phyloP scores from a whole-genome alignment of 2,329 filamentous ascomycete species.

The Alternaria incomplexa region DNA sequence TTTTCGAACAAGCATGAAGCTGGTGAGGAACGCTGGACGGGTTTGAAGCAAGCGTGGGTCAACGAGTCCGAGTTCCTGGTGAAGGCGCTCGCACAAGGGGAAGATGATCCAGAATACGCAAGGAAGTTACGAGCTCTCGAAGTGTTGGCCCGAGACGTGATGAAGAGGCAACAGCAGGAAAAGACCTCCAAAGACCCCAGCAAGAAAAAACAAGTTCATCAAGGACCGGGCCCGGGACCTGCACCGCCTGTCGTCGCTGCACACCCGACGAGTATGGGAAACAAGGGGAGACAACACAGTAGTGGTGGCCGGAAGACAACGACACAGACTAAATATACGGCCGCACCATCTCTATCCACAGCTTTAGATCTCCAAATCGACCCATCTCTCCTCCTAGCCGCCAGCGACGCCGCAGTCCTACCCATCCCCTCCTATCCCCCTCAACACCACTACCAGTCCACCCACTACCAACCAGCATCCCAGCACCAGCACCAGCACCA shows the following conservation, averaged over 20 bases:
- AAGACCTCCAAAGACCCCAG: conserved; percentile 62
- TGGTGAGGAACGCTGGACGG: conserved; percentile 73
- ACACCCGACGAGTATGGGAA: conserved; percentile 21
- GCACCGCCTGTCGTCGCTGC: conserved; percentile 37
- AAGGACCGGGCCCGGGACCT: conserved; percentile 53
- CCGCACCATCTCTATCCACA: conserved; percentile 30
- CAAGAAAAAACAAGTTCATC: conserved; percentile 49
- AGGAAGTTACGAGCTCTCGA: conserved; percentile 71
- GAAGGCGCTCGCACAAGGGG: conserved; percentile 59
- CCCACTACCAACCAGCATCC: conserved; percentile 40
- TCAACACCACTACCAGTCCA: conserved; percentile 16
- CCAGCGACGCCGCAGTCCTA: conserved; percentile 54
- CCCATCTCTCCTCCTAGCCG: conserved; percentile 65
- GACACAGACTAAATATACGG: conserved; percentile 17
- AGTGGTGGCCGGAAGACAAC: conserved; percentile 3
- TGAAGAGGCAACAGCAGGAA: conserved; percentile 77
- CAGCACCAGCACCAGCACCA: neutral
- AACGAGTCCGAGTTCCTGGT: conserved; percentile 62
- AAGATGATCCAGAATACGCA: conserved; percentile 59
- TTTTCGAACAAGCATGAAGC: conserved; percentile 77
- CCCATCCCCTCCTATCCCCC: conserved; percentile 28
- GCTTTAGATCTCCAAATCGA: conserved; percentile 67
- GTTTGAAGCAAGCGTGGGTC: conserved; percentile 73
- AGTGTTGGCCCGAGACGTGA: conserved; percentile 74
- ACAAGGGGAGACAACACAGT: conserved; percentile 39